A percentile compares a stretch with the other conserved stretches of the same genome.
These are phyloP conservation scores for Juglanconis sp. DNA, from an alignment of 2,329 filamentous ascomycete genomes.

Conservation along the genomic window DNA sequence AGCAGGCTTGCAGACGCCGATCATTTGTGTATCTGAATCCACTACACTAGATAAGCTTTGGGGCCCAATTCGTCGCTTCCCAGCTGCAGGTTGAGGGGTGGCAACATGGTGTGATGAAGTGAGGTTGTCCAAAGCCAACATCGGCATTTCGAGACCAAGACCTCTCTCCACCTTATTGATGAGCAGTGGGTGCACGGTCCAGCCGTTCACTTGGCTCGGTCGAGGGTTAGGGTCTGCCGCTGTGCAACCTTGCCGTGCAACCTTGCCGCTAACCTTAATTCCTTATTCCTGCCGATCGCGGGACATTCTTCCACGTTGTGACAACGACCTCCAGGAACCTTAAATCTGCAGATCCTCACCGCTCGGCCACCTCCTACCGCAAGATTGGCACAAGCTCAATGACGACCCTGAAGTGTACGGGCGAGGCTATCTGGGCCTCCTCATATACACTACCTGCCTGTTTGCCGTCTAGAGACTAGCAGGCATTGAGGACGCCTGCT, in stretches of 20 bases:
- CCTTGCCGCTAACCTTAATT: neutral
- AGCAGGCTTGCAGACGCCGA: neutral
- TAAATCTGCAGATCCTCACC: neutral
- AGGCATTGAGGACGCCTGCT: no score
- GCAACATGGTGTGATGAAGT: no score
- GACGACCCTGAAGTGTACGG: no score
- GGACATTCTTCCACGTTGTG: slow-evolving; percentile 3
- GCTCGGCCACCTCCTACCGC: no score
- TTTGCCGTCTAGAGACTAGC: no score
- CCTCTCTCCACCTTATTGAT: neutral
- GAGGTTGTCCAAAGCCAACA: no score
- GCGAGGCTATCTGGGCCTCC: no score
- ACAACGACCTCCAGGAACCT: neutral
- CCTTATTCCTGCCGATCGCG: slow-evolving; percentile 9
- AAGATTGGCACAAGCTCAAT: no score
- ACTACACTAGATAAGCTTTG: neutral
- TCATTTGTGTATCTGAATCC: neutral
- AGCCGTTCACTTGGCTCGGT: neutral
- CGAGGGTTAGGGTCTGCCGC: neutral
- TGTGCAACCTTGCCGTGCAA: no score
- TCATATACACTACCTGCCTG: no score
- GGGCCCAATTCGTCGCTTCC: neutral
- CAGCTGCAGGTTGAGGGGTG: neutral
- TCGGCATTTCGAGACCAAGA: no score
- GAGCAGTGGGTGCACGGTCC: neutral